Conservation (phyloP, 441 rosid species). For the Jatropha podagrica region DNA sequence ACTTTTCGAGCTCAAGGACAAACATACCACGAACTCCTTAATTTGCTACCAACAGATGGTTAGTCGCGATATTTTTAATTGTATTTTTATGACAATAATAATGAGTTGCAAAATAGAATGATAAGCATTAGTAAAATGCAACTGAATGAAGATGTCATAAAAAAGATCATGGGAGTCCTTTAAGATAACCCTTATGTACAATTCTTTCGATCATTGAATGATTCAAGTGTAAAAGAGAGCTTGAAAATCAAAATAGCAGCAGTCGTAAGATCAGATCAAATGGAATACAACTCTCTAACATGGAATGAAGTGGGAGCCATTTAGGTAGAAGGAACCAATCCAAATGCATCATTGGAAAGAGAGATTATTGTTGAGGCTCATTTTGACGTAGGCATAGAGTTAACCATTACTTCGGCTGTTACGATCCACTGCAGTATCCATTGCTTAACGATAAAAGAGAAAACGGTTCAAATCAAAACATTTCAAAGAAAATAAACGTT, state of each 20-base stretch:
- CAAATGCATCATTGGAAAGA: too few relatives aligned
- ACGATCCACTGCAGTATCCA: not conserved
- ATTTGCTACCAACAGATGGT: not conserved
- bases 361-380: not conserved
- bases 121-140: not conserved
- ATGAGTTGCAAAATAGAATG: not conserved
- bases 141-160: not conserved
- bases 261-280: not conserved
- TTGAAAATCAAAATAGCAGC: not conserved
- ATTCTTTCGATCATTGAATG: not conserved
- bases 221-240: not conserved
- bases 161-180: not conserved
- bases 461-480: not conserved
- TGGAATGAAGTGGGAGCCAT: not conserved
- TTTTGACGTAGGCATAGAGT: not conserved
- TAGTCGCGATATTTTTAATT: not conserved
- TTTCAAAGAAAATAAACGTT: not conserved
- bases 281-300: not conserved
- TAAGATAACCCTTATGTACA: not conserved
- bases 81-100: not conserved
- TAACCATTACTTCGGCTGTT: not conserved
- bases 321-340: not conserved
- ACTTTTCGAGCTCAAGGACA: not conserved
- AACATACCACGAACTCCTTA: slow-evolving; percentile 1
- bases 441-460: not conserved